Conservation (phyloP, 2,329 filamentous ascomycete species). For the Curvularia lunata region DNA sequence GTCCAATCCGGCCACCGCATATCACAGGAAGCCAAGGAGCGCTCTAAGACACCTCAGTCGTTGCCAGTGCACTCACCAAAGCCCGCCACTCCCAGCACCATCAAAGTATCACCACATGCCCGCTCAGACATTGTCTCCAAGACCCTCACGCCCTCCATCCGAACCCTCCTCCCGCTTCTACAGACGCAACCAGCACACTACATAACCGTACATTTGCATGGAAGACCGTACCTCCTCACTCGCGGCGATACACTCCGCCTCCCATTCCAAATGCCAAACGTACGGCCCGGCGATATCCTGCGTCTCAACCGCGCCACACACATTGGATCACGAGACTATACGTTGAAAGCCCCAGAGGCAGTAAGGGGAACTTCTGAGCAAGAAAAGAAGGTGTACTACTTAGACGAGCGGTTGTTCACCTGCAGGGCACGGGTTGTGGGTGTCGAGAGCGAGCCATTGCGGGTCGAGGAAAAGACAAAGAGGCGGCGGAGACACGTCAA, state of each 20-base stretch:
- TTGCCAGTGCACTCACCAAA: slow-evolving; percentile 23
- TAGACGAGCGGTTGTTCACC: slow-evolving; percentile 84
- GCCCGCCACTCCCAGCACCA: slow-evolving; percentile 20
- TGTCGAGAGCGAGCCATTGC: slow-evolving; percentile 72
- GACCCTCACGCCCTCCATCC: slow-evolving; percentile 62
- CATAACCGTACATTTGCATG: slow-evolving; percentile 80
- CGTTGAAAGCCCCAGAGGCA: slow-evolving; percentile 66
- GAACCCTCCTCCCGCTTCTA: slow-evolving; percentile 71
- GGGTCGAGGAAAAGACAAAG: slow-evolving; percentile 65
- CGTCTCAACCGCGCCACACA: slow-evolving; percentile 84
- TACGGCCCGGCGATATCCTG: slow-evolving; percentile 78
- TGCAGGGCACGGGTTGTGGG: slow-evolving; percentile 86
- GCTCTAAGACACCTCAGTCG: slow-evolving; percentile 25
- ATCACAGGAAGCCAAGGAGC: slow-evolving; percentile 34
- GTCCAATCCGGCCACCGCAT: slow-evolving; percentile 57
- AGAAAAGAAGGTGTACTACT: slow-evolving; percentile 58
- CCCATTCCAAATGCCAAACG: slow-evolving; percentile 58
- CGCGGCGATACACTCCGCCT: slow-evolving; percentile 57
- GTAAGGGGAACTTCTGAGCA: slow-evolving; percentile 41
- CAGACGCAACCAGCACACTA: slow-evolving; percentile 77
- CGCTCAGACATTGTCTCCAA: slow-evolving; percentile 36
- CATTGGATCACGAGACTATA: slow-evolving; percentile 88
- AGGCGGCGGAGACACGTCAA: slow-evolving; percentile 70
- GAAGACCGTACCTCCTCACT: slow-evolving; percentile 78
- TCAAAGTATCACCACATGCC: slow-evolving; percentile 30